A percentile compares a stretch with the other conserved stretches of the same genome.
Conservation (phyloP, 140 eudicot species). For the Cichorium intybus region DNA sequence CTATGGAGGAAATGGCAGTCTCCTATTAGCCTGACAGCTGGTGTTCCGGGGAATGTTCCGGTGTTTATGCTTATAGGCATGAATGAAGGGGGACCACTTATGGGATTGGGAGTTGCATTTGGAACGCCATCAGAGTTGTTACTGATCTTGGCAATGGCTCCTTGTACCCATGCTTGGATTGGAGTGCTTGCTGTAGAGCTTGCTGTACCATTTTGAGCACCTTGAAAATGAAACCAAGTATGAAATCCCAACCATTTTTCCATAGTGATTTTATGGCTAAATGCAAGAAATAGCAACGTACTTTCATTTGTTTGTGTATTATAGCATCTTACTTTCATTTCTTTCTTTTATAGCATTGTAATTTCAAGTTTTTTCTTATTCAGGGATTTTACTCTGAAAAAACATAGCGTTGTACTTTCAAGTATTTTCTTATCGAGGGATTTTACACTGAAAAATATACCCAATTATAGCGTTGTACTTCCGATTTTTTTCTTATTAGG, state of each 20-base stretch:
- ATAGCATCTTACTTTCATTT: too few species aligned
- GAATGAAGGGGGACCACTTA: conserved; percentile 76
- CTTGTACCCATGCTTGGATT: conserved; percentile 99
- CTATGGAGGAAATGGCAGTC: conserved; percentile 97
- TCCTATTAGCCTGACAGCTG: conserved; percentile 96
- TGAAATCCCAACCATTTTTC: not conserved
- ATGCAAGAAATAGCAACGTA: too few species aligned
- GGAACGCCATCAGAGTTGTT: conserved; percentile 78
- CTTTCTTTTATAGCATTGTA: too few species aligned
- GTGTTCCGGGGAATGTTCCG: conserved; percentile 98
- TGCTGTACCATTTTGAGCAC: conserved; percentile 71
- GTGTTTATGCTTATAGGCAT: conserved; percentile 97
- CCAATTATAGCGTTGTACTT: too few species aligned
- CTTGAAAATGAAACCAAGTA: conserved; percentile 37
- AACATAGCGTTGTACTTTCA: too few species aligned
- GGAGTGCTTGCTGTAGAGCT: conserved; percentile 87
- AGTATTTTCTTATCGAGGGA: too few species aligned
- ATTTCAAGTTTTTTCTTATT: too few species aligned
- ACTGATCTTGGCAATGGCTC: conserved; percentile 96
- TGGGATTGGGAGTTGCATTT: conserved; percentile 70
- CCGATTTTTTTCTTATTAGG: too few species aligned
- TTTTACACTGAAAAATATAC: too few species aligned
- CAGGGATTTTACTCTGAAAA: too few species aligned
- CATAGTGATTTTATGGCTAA: not conserved
- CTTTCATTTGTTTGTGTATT: too few species aligned